A percentile compares a stretch with the other conserved stretches of the same genome.
phyloP scores from a whole-genome alignment of 495 filamentous ascomycete species.

The Tuber calosporum region DNA sequence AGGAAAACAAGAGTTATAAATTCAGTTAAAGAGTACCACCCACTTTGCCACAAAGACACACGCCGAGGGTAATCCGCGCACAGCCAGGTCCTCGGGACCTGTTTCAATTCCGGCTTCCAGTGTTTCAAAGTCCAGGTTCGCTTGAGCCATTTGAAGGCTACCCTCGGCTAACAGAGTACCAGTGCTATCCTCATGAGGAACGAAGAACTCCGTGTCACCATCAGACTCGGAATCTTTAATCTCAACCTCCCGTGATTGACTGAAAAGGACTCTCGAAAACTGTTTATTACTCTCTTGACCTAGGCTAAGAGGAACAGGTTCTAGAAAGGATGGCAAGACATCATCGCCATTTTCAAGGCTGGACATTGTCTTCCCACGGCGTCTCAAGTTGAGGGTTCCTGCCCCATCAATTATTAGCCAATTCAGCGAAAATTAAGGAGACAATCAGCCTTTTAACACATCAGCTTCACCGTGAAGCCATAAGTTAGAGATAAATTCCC shows the following conservation, averaged over 20 bases:
- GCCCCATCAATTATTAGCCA: not conserved
- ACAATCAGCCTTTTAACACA: not conserved
- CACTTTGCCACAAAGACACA: conserved; percentile 41
- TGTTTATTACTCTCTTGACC: conserved; percentile 14
- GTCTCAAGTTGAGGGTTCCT: conserved; percentile 30
- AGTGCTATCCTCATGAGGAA: conserved; percentile 15
- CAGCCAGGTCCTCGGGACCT: conserved; percentile 37
- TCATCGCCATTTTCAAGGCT: conserved; percentile 4
- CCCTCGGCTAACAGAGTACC: not conserved
- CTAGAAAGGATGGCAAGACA: conserved; percentile 33
- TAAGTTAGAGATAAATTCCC: not conserved
- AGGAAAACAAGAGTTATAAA: not conserved
- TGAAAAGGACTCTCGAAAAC: conserved; percentile 1
- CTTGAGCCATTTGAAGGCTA: conserved; percentile 16
- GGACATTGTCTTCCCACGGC: conserved; percentile 36
- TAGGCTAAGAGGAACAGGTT: conserved; percentile 13
- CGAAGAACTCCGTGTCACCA: conserved; percentile 15
- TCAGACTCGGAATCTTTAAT: conserved; percentile 1
- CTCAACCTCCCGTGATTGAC: not conserved
- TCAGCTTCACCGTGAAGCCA: not conserved
- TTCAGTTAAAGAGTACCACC: not conserved
- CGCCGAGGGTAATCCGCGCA: conserved; percentile 37
- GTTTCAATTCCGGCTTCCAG: conserved; percentile 19
- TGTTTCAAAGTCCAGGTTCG: conserved; percentile 9
- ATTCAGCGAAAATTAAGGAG: not conserved